These are phyloP conservation scores for Murraya koenigii DNA, from an alignment of 345 rosid genomes.

Conservation along the genomic window DNA sequence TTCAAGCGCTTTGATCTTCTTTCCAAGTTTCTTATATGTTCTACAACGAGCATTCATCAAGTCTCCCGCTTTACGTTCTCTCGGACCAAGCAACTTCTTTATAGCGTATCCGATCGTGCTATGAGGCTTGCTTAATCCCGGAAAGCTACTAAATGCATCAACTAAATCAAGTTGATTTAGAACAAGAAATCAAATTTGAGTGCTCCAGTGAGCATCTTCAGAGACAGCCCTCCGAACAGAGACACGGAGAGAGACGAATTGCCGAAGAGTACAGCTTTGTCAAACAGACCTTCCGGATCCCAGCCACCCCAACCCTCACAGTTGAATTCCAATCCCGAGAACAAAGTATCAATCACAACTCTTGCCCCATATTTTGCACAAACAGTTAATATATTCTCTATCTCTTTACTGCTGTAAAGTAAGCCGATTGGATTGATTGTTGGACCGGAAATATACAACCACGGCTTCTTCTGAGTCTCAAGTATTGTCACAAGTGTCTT, in stretches of 20 bases:
- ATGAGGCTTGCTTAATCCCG: too few species aligned
- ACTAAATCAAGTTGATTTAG: slow-evolving; percentile 47
- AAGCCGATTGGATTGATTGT: slow-evolving; percentile 84
- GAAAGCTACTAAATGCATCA: too few species aligned
- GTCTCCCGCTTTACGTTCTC: too few species aligned
- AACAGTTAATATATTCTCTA: slow-evolving; percentile 51
- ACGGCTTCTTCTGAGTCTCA: slow-evolving; percentile 60
- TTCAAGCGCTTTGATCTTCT: too few species aligned
- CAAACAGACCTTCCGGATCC: slow-evolving; percentile 49
- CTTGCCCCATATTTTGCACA: slow-evolving; percentile 79
- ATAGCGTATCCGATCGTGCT: slow-evolving; percentile 74
- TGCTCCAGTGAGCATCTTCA: slow-evolving; percentile 72
- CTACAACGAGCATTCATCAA: too few species aligned
- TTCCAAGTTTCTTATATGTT: too few species aligned
- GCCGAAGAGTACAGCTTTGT: slow-evolving; percentile 43
- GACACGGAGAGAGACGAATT: slow-evolving; percentile 55
- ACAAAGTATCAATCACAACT: slow-evolving; percentile 83
- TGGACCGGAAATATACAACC: slow-evolving; percentile 94
- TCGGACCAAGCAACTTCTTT: too few species aligned
- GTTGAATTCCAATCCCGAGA: slow-evolving; percentile 84
- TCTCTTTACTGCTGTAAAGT: slow-evolving; percentile 70
- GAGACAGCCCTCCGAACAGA: slow-evolving; percentile 78
- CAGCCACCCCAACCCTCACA: slow-evolving; percentile 54
- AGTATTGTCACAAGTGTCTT: slow-evolving; percentile 36
- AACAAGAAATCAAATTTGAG: slow-evolving; percentile 62